Conservation (phyloP, 129 eudicot species). For the Lactuca sativa region DNA sequence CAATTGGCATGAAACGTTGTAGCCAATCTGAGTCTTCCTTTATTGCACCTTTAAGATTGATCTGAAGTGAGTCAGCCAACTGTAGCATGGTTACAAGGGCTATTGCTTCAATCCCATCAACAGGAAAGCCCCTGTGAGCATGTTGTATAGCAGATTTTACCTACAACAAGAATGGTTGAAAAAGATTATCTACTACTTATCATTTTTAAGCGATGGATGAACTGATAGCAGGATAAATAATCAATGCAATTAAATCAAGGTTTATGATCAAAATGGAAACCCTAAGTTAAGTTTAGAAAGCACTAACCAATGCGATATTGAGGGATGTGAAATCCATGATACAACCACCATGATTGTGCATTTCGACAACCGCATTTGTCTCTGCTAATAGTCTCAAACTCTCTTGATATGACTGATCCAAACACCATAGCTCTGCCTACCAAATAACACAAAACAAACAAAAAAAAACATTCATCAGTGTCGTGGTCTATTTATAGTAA, state of each 20-base stretch:
- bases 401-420: constrained; percentile 52
- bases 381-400: constrained; percentile 69
- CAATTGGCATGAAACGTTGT: constrained; percentile 73
- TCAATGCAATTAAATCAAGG: no score
- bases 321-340: constrained; percentile 66
- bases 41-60: constrained; percentile 58
- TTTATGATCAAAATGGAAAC: background rate
- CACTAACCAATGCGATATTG: constrained; percentile 51
- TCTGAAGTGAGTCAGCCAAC: constrained; percentile 65
- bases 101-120: constrained; percentile 36
- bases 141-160: no score
- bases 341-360: constrained; percentile 68
- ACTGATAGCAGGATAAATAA: no score
- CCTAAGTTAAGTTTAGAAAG: background rate
- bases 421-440: constrained; percentile 65
- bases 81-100: constrained; percentile 54
- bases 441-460: background rate
- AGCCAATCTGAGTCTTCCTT: constrained; percentile 68
- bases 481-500: no score
- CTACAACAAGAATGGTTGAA: no score
- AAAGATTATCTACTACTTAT: no score
- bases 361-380: constrained; percentile 86
- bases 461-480: background rate
- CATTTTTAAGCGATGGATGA: no score
- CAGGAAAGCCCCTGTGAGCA: no score